Percentiles rank a stretch among this genome's conserved stretches.
These are phyloP conservation scores for Tylopilus sp. DNA, from an alignment of 1,284 basidiomycete species.

Conservation along the genomic window DNA sequence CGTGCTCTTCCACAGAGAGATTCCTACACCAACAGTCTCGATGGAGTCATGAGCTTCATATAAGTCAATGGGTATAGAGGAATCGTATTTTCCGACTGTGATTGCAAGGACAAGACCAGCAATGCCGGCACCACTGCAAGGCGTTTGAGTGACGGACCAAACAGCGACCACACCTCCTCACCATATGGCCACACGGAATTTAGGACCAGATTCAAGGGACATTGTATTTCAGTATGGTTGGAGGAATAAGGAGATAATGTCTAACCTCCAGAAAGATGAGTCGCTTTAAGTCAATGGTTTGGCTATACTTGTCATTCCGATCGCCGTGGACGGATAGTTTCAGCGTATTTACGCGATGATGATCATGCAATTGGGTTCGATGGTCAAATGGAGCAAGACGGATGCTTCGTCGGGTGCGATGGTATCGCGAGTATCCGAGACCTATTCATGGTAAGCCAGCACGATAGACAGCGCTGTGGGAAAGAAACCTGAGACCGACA, in stretches of 20 bases:
- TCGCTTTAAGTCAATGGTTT: background rate
- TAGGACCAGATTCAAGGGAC: background rate
- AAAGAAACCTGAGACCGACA: no score
- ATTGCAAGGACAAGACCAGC: conserved; percentile 15
- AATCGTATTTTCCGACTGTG: conserved; percentile 16
- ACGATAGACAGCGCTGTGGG: background rate
- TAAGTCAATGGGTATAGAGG: conserved; percentile 14
- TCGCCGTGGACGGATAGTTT: background rate
- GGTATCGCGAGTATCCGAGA: no score
- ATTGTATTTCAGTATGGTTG: background rate
- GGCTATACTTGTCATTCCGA: background rate
- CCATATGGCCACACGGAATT: conserved; percentile 4
- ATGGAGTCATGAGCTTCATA: conserved; percentile 18
- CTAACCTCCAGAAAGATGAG: background rate
- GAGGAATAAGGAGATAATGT: background rate
- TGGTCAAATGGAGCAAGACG: background rate
- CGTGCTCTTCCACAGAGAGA: conserved; percentile 10
- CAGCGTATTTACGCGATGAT: background rate
- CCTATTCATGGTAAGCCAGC: background rate
- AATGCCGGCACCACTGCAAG: conserved; percentile 6
- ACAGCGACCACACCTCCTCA: background rate
- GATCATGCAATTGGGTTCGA: background rate
- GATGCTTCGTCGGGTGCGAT: background rate
- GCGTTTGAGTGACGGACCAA: background rate
- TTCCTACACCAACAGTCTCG: conserved; percentile 14